A percentile compares a stretch with the other conserved stretches of the same genome.
Conservation (phyloP, 768 basidiomycete species). For the Mycena filopes region DNA sequence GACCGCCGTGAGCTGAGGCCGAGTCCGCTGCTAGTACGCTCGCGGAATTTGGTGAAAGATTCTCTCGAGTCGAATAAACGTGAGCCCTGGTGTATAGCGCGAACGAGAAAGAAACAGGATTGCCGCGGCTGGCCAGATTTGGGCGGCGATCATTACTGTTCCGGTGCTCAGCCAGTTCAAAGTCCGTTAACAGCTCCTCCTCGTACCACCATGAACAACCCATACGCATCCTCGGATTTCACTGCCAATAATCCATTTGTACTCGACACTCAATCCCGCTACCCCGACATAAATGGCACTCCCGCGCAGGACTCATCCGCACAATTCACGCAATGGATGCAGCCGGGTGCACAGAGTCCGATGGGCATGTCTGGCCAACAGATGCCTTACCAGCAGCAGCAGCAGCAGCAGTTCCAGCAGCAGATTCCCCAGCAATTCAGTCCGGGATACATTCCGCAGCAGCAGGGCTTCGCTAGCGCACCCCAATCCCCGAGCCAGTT, state of each 20-base stretch:
- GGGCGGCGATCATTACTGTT: too few relatives aligned
- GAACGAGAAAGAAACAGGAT: too few relatives aligned
- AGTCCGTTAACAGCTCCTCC: background rate
- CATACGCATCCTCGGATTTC: constrained; percentile 50
- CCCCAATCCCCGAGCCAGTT: constrained; percentile 39
- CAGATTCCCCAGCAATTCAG: constrained; percentile 36
- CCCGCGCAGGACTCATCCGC: constrained; percentile 31
- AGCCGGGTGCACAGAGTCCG: constrained; percentile 36
- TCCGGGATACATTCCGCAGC: constrained; percentile 21
- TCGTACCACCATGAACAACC: constrained; percentile 39
- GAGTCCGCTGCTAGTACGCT: too few relatives aligned
- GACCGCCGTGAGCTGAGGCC: background rate
- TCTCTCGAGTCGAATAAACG: too few relatives aligned
- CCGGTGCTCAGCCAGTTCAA: too few relatives aligned
- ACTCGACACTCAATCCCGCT: constrained; percentile 61
- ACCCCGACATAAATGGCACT: constrained; percentile 66
- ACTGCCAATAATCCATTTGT: constrained; percentile 79
- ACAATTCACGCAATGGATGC: constrained; percentile 55
- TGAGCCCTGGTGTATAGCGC: too few relatives aligned
- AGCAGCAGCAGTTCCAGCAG: constrained; percentile 46
- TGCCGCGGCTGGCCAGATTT: too few relatives aligned
- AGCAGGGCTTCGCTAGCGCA: constrained; percentile 33
- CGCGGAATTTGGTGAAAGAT: too few relatives aligned
- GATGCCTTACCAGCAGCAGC: constrained; percentile 50
- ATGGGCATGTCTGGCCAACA: constrained; percentile 44